phyloP scores from a whole-genome alignment of 257 asterid species.

The Parsonsia alboflavescens region DNA sequence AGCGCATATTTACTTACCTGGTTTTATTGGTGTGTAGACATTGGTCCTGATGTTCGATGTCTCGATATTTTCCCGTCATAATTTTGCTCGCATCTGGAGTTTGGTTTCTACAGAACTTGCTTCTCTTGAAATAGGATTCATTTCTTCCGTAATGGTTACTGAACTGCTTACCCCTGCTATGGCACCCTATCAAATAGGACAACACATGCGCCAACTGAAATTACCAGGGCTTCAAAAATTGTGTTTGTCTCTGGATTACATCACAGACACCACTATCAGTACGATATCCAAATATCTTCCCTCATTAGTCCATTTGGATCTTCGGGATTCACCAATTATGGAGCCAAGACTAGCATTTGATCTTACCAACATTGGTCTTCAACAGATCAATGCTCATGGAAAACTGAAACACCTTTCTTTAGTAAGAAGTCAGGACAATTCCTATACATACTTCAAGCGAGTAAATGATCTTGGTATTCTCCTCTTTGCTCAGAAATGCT shows the following conservation, averaged over 20 bases:
- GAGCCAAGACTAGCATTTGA: constrained; percentile 83
- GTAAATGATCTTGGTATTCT: constrained; percentile 98
- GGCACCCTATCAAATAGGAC: constrained; percentile 43
- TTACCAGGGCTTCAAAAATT: constrained; percentile 68
- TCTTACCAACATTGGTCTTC: constrained; percentile 90
- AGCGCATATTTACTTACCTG: constrained; percentile 20
- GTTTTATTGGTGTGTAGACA: constrained; percentile 47
- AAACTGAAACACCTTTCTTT: constrained; percentile 83
- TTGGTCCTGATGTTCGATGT: constrained; percentile 89
- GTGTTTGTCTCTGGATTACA: constrained; percentile 83
- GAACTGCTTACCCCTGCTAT: constrained; percentile 71
- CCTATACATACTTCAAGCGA: constrained; percentile 71
- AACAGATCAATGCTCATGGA: constrained; percentile 74
- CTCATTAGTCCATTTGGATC: constrained; percentile 73
- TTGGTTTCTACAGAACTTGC: constrained; percentile 57
- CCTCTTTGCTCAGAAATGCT: constrained; percentile 89
- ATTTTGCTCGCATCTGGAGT: constrained; percentile 75
- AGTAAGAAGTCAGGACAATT: constrained; percentile 78
- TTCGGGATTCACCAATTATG: constrained; percentile 85
- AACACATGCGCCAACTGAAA: constrained; percentile 35
- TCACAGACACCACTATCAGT: constrained; percentile 78
- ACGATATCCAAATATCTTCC: constrained; percentile 55
- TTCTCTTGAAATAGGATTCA: constrained; percentile 84
- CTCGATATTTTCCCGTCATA: constrained; percentile 67
- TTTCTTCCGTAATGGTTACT: constrained; percentile 76